A percentile compares a stretch with the other conserved stretches of the same genome.
Evolutionary conservation across 2,329 filamentous ascomycete genomes (phyloP).

Genomic region (Trichoderma arundinaceum): DNA sequence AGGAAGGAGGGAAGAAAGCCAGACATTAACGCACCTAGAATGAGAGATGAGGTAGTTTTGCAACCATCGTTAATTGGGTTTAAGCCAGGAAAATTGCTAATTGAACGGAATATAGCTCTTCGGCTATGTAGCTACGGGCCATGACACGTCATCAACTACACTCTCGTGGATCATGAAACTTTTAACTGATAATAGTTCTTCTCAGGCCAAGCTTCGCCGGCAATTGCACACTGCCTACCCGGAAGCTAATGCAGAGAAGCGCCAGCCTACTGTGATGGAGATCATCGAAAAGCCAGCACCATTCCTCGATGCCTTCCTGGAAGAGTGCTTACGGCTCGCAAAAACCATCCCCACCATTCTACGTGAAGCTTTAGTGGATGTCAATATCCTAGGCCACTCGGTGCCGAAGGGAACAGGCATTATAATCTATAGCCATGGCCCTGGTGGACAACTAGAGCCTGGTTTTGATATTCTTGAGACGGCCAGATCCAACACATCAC

Average conservation of each 20-base stretch:
- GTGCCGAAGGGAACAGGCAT: slow-evolving; percentile 3
- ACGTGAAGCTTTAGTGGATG: not conserved
- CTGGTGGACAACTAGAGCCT: not conserved
- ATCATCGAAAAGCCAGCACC: slow-evolving; percentile 4
- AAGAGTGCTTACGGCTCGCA: not conserved
- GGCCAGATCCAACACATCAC: slow-evolving; percentile 4
- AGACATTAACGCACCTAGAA: slow-evolving; percentile 9
- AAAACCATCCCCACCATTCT: slow-evolving; percentile 10
- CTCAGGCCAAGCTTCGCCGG: slow-evolving; percentile 14
- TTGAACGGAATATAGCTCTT: not conserved
- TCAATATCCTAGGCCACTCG: not conserved
- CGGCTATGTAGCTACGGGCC: slow-evolving; percentile 8
- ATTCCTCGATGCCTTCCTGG: slow-evolving; percentile 7
- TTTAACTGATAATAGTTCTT: not conserved
- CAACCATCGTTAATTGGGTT: not conserved
- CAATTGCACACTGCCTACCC: slow-evolving; percentile 6
- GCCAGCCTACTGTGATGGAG: slow-evolving; percentile 13
- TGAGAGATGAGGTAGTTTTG: slow-evolving; percentile 11
- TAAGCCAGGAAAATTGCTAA: not conserved
- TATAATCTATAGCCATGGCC: slow-evolving; percentile 8
- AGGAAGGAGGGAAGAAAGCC: slow-evolving; percentile 10
- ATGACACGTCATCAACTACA: slow-evolving; percentile 17
- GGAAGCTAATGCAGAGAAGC: slow-evolving; percentile 1
- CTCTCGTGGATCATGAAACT: slow-evolving; percentile 16
- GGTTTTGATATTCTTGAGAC: not conserved